A percentile compares a stretch with the other conserved stretches of the same genome.
These are phyloP conservation scores for Rhizophagus clarus DNA, from an alignment of 192 early-diverging fungal genomes.

Conservation along the genomic window DNA sequence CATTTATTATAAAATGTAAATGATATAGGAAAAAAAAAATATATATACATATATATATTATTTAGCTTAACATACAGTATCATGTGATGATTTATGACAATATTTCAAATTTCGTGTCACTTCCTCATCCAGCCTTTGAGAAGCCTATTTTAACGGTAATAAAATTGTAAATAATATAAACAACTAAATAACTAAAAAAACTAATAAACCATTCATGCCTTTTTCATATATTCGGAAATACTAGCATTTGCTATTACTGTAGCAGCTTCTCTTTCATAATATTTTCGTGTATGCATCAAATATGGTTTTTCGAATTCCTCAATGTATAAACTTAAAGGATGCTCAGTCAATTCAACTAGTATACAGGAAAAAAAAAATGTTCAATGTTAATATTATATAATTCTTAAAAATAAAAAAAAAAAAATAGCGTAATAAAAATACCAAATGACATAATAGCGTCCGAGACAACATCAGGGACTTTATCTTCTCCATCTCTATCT, in stretches of 20 bases:
- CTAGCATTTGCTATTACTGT: constrained; percentile 51
- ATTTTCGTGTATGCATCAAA: constrained; percentile 62
- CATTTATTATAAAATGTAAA: constrained; percentile 12
- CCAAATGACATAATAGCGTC: constrained; percentile 62
- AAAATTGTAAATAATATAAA: constrained; percentile 1
- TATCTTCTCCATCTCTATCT: constrained; percentile 69
- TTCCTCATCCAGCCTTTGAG: constrained; percentile 65
- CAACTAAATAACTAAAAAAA: neutral
- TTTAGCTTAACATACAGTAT: constrained; percentile 48
- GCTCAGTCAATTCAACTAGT: constrained; percentile 58
- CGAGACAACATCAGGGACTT: constrained; percentile 54
- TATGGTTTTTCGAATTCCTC: constrained; percentile 80
- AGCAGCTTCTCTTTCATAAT: constrained; percentile 72
- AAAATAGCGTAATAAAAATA: constrained; percentile 29
- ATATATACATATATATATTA: neutral
- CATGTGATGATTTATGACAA: constrained; percentile 67
- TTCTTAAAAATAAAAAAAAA: neutral
- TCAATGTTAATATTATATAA: neutral
- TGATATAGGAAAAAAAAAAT: neutral
- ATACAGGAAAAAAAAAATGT: neutral
- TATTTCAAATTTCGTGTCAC: constrained; percentile 58
- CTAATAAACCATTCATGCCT: constrained; percentile 37
- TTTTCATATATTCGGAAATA: constrained; percentile 75
- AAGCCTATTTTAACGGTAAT: constrained; percentile 39
- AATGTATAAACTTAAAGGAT: constrained; percentile 71